Percentiles rank a stretch among this genome's conserved stretches.
Conservation (phyloP, 2,329 filamentous ascomycete species). For the Fusarium haematococcum region DNA sequence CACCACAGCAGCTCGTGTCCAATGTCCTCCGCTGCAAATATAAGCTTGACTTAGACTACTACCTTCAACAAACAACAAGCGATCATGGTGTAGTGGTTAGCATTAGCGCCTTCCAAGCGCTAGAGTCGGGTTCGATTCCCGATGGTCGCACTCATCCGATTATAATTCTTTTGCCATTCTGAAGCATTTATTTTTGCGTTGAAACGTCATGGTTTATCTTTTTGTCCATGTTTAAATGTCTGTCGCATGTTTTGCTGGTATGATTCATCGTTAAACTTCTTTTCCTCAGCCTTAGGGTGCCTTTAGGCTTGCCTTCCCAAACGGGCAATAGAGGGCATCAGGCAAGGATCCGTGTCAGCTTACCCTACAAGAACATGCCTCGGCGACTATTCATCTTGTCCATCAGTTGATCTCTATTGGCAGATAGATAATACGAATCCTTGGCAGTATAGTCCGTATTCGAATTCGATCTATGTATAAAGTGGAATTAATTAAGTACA, state of each 20-base stretch:
- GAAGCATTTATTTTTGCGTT: background rate
- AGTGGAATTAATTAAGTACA: background rate
- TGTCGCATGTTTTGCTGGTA: background rate
- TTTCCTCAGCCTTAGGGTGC: background rate
- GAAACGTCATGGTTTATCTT: background rate
- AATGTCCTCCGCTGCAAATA: background rate
- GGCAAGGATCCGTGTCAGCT: background rate
- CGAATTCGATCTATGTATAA: too few species aligned
- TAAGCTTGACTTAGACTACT: background rate
- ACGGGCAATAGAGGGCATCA: background rate
- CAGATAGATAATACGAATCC: background rate
- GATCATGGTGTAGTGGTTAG: slow-evolving; percentile 10
- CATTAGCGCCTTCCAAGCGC: slow-evolving; percentile 13
- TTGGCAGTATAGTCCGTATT: background rate
- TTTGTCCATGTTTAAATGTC: background rate
- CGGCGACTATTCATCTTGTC: background rate
- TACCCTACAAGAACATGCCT: background rate
- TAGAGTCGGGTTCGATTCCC: slow-evolving; percentile 14
- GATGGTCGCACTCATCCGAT: background rate
- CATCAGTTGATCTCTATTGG: background rate
- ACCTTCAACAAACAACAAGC: background rate
- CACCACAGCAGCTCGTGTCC: background rate
- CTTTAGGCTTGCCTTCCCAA: background rate
- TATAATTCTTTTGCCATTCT: background rate
- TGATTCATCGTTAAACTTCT: background rate